A percentile compares a stretch with the other conserved stretches of the same genome.
Evolutionary conservation across 1,284 basidiomycete genomes (phyloP).

Genomic region (Exobasidium rhododendri): DNA sequence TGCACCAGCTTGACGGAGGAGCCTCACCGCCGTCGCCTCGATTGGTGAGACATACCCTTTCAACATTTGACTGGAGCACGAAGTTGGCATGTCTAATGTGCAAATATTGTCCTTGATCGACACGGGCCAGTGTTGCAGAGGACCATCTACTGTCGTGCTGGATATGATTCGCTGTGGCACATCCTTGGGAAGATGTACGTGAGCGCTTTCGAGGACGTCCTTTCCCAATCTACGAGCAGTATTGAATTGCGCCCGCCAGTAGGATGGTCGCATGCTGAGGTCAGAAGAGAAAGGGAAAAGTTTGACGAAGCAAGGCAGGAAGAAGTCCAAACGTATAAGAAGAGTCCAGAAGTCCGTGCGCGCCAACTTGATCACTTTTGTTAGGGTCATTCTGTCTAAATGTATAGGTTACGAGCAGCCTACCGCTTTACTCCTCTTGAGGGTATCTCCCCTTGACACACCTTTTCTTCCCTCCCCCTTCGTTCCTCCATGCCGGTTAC

Average conservation of each 20-base stretch:
- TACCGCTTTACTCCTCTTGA: no score
- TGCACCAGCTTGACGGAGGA: conserved; percentile 68
- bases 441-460: no score
- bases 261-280: no score
- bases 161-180: not conserved
- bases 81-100: conserved; percentile 26
- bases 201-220: not conserved
- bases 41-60: conserved; percentile 69
- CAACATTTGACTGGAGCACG: conserved; percentile 48
- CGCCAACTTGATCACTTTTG: no score
- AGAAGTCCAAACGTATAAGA: no score
- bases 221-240: not conserved
- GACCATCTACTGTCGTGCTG: conserved; percentile 15
- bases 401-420: no score
- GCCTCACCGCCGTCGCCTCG: conserved; percentile 76
- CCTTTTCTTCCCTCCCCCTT: no score
- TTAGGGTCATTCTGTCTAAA: no score
- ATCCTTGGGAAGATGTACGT: not conserved
- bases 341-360: no score
- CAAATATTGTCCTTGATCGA: conserved; percentile 51
- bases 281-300: no score
- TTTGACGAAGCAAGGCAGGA: no score
- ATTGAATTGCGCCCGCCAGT: not conserved
- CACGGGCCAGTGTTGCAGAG: conserved; percentile 34
- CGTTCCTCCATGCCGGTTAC: not conserved